Evolutionary conservation across 2,329 filamentous ascomycete genomes (phyloP), one percentile per base, ranked within the genome.

Genomic region (Neoascochyta sp.): DNA sequence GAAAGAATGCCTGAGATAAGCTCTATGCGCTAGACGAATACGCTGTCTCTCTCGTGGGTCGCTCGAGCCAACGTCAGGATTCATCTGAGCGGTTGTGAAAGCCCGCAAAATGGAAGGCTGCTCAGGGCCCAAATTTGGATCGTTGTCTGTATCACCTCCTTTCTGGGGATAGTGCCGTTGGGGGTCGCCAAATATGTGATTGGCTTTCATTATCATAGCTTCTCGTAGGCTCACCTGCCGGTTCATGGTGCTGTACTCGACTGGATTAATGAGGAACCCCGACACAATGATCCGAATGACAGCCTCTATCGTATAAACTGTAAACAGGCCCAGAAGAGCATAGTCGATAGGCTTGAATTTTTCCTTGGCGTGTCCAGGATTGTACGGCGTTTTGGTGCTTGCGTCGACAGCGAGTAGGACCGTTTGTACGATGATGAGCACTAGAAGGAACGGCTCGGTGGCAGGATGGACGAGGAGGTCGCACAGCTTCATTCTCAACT

Each of bases 1-100:
- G 67, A 98, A 98, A 1, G 87, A 89, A 62, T 98, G 92, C 10
- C 92, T 80, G 32, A 98, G 68, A 61, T 95, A 96, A 1, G 92
- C 93, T 41, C 92, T 79, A 30, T 92, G 82, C 10, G 93, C 90
- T 32, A 98, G 74, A 43, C 94, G 83, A 46, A 83, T 75, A 39
- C 90, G 81, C 59, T 92, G 86, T 47, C 89, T 84, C 41, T 94
- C 69, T 74, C 85, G 43, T 72, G 73, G 53, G 73, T 92, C 64
- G 65, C 77, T 60, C 63, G 79, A 52, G 64, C 71, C 44, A 18
- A 48, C 32, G 28, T 72, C 66, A 16, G 69, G 67, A 34, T 78
- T 72, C 7, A 76, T 72, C 39, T 82, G 82, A 39, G 86, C 65
- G 5, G 73, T 80, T 2, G 87, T 92, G 44, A 93, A 85, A 0